Base-by-base conservation (phyloP, 176 grass and related monocot species). In the Musa schizocarpa region DNA sequence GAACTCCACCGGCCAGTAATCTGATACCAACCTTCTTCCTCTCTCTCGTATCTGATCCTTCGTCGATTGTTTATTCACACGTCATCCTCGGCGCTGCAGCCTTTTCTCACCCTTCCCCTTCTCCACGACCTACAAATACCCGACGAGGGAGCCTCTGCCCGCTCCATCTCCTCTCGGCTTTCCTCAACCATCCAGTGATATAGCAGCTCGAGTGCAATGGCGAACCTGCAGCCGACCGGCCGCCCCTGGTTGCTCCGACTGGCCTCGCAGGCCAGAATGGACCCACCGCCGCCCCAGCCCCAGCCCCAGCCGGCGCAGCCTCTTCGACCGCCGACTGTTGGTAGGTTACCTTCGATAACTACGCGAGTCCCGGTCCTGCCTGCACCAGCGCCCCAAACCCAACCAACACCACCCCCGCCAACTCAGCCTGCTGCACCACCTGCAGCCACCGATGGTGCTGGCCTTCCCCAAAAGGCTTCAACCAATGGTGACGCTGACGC, bases 21-120 rank as follows among this genome's bases (percentile, higher is more conserved):
- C 78, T 55, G 84, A 86, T 86, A 50, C 84, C 78, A 82, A 82
- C 17, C 57, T 61, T 67, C 84, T 82, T 14, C 57, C 19, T 61
- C n/a, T 82, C 69, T 61, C 63, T 63, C 54, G 74, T 67, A 86
- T 77, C 77, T 7, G 63, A 78, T 81, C 53, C 52, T 76, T 53
- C 9, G 58, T 34, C 55, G 54, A 50, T 68, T 73, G 54, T 72
- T 75, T 76, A 52, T 11, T 43, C 2, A 10, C 56, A 22, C 24
- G 29, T 29, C 29, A 13, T 16, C 66, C 25, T 48, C 20, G 26
- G 48, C 34, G 16, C 34, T 9, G 26, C 67, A 69, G 67, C 67
- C 17, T 13, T 43, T 43, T 67, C 64, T 13, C n/a, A 67, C 64
- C 11, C 64, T 29, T 12, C 13, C 6, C 21, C 17, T 20, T 52